Base-by-base conservation (phyloP, 2,329 filamentous ascomycete species). In the Sarocladium kiliense region DNA sequence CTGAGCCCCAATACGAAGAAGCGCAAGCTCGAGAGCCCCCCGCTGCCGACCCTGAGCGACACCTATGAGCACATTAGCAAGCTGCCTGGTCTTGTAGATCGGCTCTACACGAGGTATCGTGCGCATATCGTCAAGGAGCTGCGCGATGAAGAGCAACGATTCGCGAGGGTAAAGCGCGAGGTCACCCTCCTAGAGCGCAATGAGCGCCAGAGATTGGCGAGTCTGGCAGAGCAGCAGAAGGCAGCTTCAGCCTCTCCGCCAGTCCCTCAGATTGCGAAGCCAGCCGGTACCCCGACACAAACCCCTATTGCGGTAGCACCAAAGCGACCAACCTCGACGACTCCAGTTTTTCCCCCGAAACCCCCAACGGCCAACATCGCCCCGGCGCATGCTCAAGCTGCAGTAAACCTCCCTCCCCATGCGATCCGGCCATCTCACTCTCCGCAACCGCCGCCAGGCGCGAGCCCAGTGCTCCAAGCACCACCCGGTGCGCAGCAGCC, bases 101-200 rank as follows among this genome's bases (percentile, higher is more conserved):
- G 86, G 60, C 77, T 96, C 1, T 95, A 94, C 66, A 78, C 81
- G 12, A 79, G 82, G 58, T 97, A 95, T 67, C 81, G 85, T 59
- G 82, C 87, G 45, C 76, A 86, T 42, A 76, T 87, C 50, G 79
- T 91, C n/a, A 74, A 76, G 55, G 80, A 87, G 63, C 89, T 97
- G 57, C 77, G 81, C 57, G 82, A 88, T 55, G 87, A 94, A 58
- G 92, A 97, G 73, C 78, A 77, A 57, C 78, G 76, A 53, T 88
- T 87, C 65, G 78, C 80, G 25, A 72, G 73, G 18, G 71, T 93
- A 42, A 80, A 85, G 67, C 77, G 76, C 57, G 87, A 96, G 60
- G 82, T 95, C 53, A 74, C 77, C 37, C 78, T 85, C 56, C 78
- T 94, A 50, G 83, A 92, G 66, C 77, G 78, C 54, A 68, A 61